Evolutionary conservation across 768 basidiomycete genomes (phyloP), one percentile per base, ranked within the genome.

Genomic region (Suillus occidentalis): DNA sequence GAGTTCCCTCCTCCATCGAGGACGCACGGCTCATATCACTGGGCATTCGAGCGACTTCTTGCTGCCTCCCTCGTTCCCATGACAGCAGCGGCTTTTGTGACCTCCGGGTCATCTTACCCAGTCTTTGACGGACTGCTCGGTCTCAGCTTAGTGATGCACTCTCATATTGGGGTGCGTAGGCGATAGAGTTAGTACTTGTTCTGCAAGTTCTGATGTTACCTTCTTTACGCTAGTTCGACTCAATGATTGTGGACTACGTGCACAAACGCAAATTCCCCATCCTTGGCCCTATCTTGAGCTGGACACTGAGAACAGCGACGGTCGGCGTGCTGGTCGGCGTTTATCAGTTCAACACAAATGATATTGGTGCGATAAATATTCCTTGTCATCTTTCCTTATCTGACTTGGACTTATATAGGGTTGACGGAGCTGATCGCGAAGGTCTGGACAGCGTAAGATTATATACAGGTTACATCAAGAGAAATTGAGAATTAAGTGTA

Each of bases 291-390:
- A 62, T 89, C 55, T 71, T 77, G 14, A 87, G 81, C n/a, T 99
- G 97, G 97, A 75, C 81, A 9, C 82, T 98, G 63, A 85, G 95
- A 56, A 77, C 85, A 7, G 80, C 88, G 6, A 98, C 97, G 36
- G 86, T 89, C 45, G 94, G 88, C 25, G 87, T 91, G 6, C 83
- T 95, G 60, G 87, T 94, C 53, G 97, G 97, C 18, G 85, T 98
- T 7, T 99, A 97, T 81, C 91, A 97, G 77, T 98, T 99, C 83
- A 98, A 99, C 81, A 98, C 97, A 50, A 95, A 97, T 75, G 97
- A 99, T 75, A 89, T 99, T 67, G 96, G 97, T 97, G 70, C 68
- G 92, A 83, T 40, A 40, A 45, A 31, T 50, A 6, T 57, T 7
- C 12, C 20, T 40, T 62, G 49, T 57, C 66, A 13, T 62, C 14